A percentile compares a stretch with the other conserved stretches of the same genome.
phyloP scores from a whole-genome alignment of 2,329 filamentous ascomycete species.

The Cordyceps tenuipes region DNA sequence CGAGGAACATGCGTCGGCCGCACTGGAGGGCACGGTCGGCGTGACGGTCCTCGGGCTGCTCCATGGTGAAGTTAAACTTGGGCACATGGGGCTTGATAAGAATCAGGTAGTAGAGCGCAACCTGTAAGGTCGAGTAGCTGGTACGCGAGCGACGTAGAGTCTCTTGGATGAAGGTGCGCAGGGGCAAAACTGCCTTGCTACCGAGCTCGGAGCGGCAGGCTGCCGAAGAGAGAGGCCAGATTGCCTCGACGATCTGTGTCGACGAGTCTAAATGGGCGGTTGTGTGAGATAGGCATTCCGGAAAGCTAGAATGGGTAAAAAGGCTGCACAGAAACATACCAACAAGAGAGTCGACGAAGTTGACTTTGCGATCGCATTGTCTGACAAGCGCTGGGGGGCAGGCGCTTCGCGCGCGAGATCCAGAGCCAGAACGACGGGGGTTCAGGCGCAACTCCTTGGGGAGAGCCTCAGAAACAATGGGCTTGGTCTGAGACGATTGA shows the following conservation, averaged over 20 bases:
- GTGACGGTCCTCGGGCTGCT: slow-evolving; percentile 66
- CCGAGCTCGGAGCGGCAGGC: slow-evolving; percentile 65
- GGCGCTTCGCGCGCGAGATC: slow-evolving; percentile 46
- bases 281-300: slow-evolving; percentile 22
- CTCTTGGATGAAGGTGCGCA: slow-evolving; percentile 96
- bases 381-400: slow-evolving; percentile 70
- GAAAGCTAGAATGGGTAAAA: slow-evolving; percentile 8
- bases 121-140: slow-evolving; percentile 94
- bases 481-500: slow-evolving; percentile 19
- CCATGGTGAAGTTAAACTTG: slow-evolving; percentile 74
- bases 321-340: slow-evolving; percentile 58
- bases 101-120: slow-evolving; percentile 92
- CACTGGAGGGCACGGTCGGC: slow-evolving; percentile 79
- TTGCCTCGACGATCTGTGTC: slow-evolving; percentile 91
- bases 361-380: slow-evolving; percentile 85
- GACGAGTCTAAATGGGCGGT: slow-evolving; percentile 66
- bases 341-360: slow-evolving; percentile 94
- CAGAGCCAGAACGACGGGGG: slow-evolving; percentile 48
- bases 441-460: slow-evolving; percentile 57
- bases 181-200: slow-evolving; percentile 70
- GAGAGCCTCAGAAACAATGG: slow-evolving; percentile 34
- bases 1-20: slow-evolving; percentile 93
- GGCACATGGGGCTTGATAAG: slow-evolving; percentile 88
- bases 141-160: slow-evolving; percentile 89
- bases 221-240: slow-evolving; percentile 87